phyloP scores from a whole-genome alignment of 371 early-diverging fungal genomes.

The Rhizomucor miehei region DNA sequence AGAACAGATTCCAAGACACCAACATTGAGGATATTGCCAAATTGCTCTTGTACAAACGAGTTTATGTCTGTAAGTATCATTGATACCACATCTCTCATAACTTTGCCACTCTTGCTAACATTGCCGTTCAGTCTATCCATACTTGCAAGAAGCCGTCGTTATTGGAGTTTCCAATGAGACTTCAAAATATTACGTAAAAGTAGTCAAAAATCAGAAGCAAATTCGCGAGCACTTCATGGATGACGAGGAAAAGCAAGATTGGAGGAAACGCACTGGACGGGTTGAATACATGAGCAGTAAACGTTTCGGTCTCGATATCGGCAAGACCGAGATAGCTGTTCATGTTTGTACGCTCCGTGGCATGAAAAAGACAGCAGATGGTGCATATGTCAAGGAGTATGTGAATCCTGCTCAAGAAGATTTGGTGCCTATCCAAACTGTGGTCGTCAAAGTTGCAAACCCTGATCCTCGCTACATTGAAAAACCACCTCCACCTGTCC shows the following conservation, averaged over 20 bases:
- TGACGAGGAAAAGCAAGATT: conserved; percentile 41
- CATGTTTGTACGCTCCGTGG: conserved; percentile 72
- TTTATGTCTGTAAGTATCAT: conserved; percentile 52
- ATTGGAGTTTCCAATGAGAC: conserved; percentile 71
- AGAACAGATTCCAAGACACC: conserved; percentile 50
- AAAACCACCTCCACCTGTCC: conserved; percentile 49
- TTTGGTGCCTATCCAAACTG: conserved; percentile 67
- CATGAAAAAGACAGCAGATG: conserved; percentile 72
- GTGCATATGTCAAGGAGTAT: conserved; percentile 84
- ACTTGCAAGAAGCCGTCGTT: conserved; percentile 77
- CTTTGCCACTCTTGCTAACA: not conserved
- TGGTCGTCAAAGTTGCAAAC: conserved; percentile 56
- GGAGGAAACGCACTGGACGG: conserved; percentile 60
- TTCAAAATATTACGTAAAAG: conserved; percentile 61
- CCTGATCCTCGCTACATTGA: conserved; percentile 76
- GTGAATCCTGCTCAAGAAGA: conserved; percentile 60
- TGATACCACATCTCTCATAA: not conserved
- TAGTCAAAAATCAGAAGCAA: conserved; percentile 31
- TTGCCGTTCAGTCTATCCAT: conserved; percentile 72
- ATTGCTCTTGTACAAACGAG: conserved; percentile 51
- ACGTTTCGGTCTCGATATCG: conserved; percentile 66
- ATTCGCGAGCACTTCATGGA: conserved; percentile 49
- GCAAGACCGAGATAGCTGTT: conserved; percentile 66
- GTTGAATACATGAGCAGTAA: conserved; percentile 53
- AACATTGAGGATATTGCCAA: conserved; percentile 47